Evolutionary conservation across 2,329 filamentous ascomycete species (phyloP).

Genomic region (Aspergillus melleus): DNA sequence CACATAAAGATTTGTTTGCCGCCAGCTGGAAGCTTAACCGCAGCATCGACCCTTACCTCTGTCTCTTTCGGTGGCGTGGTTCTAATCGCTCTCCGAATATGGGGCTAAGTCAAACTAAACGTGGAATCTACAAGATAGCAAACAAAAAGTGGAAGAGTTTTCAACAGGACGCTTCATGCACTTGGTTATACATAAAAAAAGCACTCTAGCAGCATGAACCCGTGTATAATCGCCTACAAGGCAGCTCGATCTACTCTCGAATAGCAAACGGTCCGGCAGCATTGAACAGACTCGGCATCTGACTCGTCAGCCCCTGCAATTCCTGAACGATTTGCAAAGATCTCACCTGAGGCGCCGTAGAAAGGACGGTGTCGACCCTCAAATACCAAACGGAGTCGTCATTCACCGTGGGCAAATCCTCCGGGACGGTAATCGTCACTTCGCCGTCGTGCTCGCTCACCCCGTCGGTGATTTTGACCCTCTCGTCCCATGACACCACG

Average conservation of each 20-base stretch:
- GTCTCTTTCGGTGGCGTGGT: too few relatives aligned
- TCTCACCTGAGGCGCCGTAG: slow-evolving; percentile 30
- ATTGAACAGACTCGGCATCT: slow-evolving; percentile 32
- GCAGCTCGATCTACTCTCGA: slow-evolving; percentile 11
- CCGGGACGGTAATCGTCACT: slow-evolving; percentile 27
- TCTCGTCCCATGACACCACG: slow-evolving; percentile 21
- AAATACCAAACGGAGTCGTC: slow-evolving; percentile 32
- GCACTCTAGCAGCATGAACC: background rate
- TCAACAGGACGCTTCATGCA: background rate
- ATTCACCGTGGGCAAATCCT: slow-evolving; percentile 24
- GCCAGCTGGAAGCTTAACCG: too few relatives aligned
- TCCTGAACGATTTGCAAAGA: background rate
- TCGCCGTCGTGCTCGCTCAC: slow-evolving; percentile 20
- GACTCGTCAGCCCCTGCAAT: slow-evolving; percentile 1
- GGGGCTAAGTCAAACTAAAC: too few relatives aligned
- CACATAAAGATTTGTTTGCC: too few relatives aligned
- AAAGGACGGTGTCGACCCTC: slow-evolving; percentile 23
- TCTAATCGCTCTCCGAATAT: too few relatives aligned
- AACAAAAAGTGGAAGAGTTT: too few relatives aligned
- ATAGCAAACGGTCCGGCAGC: slow-evolving; percentile 30
- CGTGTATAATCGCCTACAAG: background rate
- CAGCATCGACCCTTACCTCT: too few relatives aligned
- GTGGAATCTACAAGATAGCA: too few relatives aligned
- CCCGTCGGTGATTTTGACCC: slow-evolving; percentile 19
- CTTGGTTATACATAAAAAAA: background rate